Evolutionary conservation across 2,329 filamentous ascomycete genomes (phyloP).

Genomic region (Verticillium tricorpus): DNA sequence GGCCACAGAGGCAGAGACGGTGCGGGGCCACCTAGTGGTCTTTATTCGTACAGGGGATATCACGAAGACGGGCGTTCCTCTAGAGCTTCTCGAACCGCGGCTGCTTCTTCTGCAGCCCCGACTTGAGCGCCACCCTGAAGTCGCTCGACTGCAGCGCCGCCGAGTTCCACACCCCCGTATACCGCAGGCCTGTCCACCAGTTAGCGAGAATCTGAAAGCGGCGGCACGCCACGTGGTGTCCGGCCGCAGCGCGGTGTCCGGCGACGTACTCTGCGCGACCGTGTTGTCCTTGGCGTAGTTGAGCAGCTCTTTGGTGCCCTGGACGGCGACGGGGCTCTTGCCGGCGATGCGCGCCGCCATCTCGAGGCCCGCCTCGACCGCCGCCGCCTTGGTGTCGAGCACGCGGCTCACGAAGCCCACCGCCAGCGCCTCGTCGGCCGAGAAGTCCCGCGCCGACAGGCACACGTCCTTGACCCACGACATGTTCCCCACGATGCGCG

Average conservation of each 20-base stretch:
- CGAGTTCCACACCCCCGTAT: slow-evolving; percentile 85
- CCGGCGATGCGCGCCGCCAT: slow-evolving; percentile 62
- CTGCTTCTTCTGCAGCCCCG: slow-evolving; percentile 72
- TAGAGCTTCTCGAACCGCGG: slow-evolving; percentile 83
- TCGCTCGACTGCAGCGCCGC: slow-evolving; percentile 78
- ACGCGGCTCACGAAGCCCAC: slow-evolving; percentile 68
- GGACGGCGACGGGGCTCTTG: slow-evolving; percentile 85
- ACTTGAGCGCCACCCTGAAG: slow-evolving; percentile 67
- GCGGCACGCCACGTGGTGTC: not conserved
- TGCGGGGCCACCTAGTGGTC: not conserved
- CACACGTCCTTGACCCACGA: slow-evolving; percentile 79
- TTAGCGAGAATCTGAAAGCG: not conserved
- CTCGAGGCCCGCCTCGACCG: slow-evolving; percentile 58
- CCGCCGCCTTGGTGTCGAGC: slow-evolving; percentile 55
- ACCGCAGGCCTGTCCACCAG: slow-evolving; percentile 58
- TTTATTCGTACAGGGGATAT: not conserved
- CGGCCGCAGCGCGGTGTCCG: not conserved
- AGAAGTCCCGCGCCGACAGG: slow-evolving; percentile 66
- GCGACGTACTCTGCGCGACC: slow-evolving; percentile 67
- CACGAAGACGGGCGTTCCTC: not conserved
- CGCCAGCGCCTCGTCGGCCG: slow-evolving; percentile 61
- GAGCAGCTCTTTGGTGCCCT: slow-evolving; percentile 82
- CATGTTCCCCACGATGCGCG: slow-evolving; percentile 65
- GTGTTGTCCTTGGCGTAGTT: slow-evolving; percentile 77
- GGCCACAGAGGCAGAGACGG: no score